phyloP scores from a whole-genome alignment of 208 protist species.

The Trichomonas gallinae region DNA sequence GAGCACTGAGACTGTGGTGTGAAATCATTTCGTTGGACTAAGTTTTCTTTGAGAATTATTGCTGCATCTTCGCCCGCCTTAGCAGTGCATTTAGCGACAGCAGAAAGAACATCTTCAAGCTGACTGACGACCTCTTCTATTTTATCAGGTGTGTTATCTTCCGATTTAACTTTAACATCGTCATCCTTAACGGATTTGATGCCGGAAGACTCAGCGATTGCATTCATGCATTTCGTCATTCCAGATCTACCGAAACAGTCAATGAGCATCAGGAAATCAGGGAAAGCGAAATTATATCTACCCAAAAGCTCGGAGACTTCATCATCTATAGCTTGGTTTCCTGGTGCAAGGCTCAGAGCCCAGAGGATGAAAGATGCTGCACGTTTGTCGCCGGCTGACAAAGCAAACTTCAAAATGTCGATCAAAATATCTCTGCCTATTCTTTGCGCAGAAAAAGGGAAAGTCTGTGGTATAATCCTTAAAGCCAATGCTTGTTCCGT shows the following conservation, averaged over 20 bases:
- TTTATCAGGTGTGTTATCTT: neutral
- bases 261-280: neutral
- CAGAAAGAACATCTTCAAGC: neutral
- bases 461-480: neutral
- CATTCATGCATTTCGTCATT: neutral
- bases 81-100: neutral
- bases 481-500: neutral
- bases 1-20: neutral
- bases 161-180: neutral
- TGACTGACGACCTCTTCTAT: neutral
- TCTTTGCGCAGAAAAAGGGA: neutral
- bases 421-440: neutral
- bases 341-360: neutral
- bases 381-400: neutral
- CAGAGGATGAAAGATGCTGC: neutral
- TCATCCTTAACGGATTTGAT: neutral
- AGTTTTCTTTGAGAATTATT: neutral
- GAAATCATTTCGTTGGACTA: neutral
- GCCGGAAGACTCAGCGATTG: neutral
- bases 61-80: neutral
- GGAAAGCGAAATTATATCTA: neutral
- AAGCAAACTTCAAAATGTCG: neutral
- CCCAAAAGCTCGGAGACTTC: neutral
- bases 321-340: neutral
- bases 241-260: neutral